A percentile compares a stretch with the other conserved stretches of the same genome.
Conservation (phyloP, 2,329 filamentous ascomycete species). For the Ascochyta rabiei region DNA sequence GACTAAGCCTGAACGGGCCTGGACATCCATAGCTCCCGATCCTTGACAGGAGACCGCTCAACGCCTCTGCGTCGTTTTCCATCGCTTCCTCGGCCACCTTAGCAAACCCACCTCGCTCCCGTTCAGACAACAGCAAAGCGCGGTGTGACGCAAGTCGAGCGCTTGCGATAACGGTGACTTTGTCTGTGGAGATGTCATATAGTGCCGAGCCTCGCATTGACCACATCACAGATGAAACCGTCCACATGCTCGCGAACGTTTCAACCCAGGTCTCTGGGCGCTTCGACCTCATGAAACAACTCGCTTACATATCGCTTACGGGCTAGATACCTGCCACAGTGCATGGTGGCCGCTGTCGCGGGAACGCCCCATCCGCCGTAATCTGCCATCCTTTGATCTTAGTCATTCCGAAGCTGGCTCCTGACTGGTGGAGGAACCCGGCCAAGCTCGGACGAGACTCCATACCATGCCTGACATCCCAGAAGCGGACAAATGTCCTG, state of each 20-base stretch:
- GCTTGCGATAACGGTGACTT: conserved; percentile 1
- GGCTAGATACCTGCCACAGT: conserved; percentile 18
- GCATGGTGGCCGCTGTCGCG: conserved; percentile 34
- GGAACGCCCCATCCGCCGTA: conserved; percentile 26
- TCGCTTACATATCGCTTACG: conserved; percentile 28
- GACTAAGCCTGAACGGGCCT: background rate
- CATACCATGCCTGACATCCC: conserved; percentile 22
- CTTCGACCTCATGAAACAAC: conserved; percentile 29
- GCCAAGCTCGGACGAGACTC: conserved; percentile 28
- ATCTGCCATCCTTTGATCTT: conserved; percentile 22
- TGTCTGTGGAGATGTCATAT: background rate
- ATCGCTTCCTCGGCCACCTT: background rate
- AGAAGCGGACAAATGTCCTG: conserved; percentile 20
- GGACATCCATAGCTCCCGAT: background rate
- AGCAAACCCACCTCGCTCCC: background rate
- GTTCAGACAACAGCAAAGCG: background rate
- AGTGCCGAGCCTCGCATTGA: conserved; percentile 25
- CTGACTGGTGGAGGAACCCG: conserved; percentile 39
- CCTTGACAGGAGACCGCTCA: conserved; percentile 4
- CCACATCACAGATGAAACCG: conserved; percentile 42
- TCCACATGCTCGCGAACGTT: conserved; percentile 35
- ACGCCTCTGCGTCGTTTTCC: conserved; percentile 7
- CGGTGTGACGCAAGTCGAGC: conserved; percentile 8
- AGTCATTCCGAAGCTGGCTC: conserved; percentile 6
- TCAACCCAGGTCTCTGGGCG: conserved; percentile 42